A percentile compares a stretch with the other conserved stretches of the same genome.
Conservation (phyloP, 306 rosid species). For the Phaseolus lunatus region DNA sequence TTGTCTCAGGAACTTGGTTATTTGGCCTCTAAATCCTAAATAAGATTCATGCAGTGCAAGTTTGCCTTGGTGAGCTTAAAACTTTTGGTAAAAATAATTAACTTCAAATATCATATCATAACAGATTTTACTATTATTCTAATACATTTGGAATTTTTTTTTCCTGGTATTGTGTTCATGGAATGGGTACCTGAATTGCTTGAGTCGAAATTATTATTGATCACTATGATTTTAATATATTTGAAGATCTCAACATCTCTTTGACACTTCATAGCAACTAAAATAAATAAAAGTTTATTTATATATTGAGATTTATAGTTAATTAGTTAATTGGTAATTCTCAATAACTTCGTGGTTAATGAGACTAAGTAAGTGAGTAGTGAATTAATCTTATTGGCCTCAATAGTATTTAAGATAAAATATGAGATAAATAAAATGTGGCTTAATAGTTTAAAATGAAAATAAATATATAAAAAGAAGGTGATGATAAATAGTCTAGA, state of each 20-base stretch:
- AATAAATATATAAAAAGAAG: no score
- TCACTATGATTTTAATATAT: neutral
- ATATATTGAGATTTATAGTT: neutral
- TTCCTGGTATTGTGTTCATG: neutral
- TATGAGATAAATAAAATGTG: no score
- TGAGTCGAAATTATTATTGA: neutral
- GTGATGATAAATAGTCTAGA: no score
- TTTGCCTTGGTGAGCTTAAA: neutral
- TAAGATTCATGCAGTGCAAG: neutral
- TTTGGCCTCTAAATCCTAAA: constrained; percentile 53
- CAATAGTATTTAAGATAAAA: no score
- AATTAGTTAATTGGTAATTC: neutral
- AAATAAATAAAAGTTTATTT: neutral
- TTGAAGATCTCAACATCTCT: neutral
- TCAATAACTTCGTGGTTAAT: no score
- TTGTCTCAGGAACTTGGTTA: constrained; percentile 56
- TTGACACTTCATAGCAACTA: neutral
- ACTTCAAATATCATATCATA: neutral
- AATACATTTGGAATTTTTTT: neutral
- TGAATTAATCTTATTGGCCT: no score
- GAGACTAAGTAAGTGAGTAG: no score
- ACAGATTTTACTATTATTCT: neutral
- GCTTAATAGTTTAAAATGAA: no score
- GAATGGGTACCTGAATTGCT: neutral
- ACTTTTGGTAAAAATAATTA: neutral